These are phyloP conservation scores for Diaporthe citriasiana DNA, from an alignment of 2,329 filamentous ascomycete genomes.

Conservation along the genomic window DNA sequence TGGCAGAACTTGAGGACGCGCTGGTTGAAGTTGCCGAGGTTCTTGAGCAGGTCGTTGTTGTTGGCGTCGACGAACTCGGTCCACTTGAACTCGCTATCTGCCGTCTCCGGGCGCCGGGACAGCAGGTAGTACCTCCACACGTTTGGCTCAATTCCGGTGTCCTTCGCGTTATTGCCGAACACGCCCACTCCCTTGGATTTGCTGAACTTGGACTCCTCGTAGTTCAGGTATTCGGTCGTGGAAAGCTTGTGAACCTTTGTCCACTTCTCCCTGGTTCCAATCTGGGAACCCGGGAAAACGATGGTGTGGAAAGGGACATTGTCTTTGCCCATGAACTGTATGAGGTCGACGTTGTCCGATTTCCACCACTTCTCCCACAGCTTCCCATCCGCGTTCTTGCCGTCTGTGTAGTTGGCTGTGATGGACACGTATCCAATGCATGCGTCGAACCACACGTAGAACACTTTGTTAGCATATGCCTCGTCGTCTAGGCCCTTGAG, in stretches of 20 bases:
- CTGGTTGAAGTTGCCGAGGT: constrained; percentile 74
- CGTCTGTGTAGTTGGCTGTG: constrained; percentile 86
- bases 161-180: constrained; percentile 89
- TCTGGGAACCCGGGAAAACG: constrained; percentile 89
- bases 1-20: constrained; percentile 74
- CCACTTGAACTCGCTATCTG: constrained; percentile 83
- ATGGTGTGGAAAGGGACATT: constrained; percentile 87
- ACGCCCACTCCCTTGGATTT: constrained; percentile 92
- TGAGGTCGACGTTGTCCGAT: constrained; percentile 87
- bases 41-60: constrained; percentile 78
- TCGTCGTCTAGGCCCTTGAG: constrained; percentile 65
- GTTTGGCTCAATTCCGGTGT: constrained; percentile 85
- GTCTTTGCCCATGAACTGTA: constrained; percentile 97
- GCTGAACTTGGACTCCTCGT: constrained; percentile 91
- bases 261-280: constrained; percentile 89
- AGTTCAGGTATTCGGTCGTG: constrained; percentile 91
- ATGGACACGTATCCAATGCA: constrained; percentile 96
- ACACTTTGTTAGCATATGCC: constrained; percentile 75
- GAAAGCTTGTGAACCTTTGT: constrained; percentile 90
- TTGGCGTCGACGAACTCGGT: constrained; percentile 78
- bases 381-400: constrained; percentile 60
- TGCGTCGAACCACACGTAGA: constrained; percentile 84
- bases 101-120: constrained; percentile 78
- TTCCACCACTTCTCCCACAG: constrained; percentile 97
- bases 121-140: constrained; percentile 85